These are phyloP conservation scores for Colletotrichum sansevieriae DNA, from an alignment of 2,329 filamentous ascomycete genomes.

Conservation along the genomic window DNA sequence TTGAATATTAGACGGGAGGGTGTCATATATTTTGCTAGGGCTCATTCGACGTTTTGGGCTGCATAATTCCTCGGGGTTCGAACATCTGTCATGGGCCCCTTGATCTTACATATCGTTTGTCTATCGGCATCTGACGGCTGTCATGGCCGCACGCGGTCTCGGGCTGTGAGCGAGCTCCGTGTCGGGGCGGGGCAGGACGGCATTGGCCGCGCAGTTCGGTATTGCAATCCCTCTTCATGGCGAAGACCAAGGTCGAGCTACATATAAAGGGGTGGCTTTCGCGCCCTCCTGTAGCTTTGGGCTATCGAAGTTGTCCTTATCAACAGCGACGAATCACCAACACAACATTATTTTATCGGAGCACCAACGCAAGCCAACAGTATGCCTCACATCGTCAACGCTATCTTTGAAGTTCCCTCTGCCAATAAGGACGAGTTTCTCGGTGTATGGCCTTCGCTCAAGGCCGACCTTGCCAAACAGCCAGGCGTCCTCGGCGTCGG, in stretches of 20 bases:
- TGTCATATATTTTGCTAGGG: neutral
- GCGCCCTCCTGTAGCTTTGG: accelerated
- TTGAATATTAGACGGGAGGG: neutral
- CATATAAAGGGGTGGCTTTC: neutral
- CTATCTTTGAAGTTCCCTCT: slow-evolving; percentile 22
- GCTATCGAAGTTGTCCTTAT: accelerated
- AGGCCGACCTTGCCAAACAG: slow-evolving; percentile 26
- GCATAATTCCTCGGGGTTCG: neutral
- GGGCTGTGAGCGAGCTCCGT: neutral
- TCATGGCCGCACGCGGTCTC: slow-evolving; percentile 6
- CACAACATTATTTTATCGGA: neutral
- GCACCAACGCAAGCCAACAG: neutral
- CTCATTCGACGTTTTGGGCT: neutral
- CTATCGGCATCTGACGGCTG: neutral
- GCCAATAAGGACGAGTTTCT: slow-evolving; percentile 40
- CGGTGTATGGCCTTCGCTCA: slow-evolving; percentile 20
- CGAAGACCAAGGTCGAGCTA: neutral
- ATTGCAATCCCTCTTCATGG: neutral
- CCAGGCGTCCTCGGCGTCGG: slow-evolving; percentile 25
- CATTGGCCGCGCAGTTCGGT: neutral
- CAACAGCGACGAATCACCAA: neutral
- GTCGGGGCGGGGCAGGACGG: neutral
- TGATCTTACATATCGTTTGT: neutral
- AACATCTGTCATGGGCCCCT: neutral
- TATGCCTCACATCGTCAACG: slow-evolving; percentile 33